Base-by-base conservation (phyloP, 2,329 filamentous ascomycete species). In the Pleurostoma richardsiae region DNA sequence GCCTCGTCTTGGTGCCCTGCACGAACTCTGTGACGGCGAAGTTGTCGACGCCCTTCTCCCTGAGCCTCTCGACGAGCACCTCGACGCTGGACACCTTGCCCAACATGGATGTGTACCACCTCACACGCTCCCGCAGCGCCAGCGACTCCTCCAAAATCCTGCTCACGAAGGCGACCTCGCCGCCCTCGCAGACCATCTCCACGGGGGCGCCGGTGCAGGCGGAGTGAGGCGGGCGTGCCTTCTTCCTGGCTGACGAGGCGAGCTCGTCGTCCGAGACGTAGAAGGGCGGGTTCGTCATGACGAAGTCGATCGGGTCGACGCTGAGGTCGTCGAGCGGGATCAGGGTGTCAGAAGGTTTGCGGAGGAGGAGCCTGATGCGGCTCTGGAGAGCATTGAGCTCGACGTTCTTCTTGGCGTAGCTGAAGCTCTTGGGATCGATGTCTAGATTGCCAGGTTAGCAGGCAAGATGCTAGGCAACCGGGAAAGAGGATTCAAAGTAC, bases 221-320 rank as follows among this genome's bases (percentile, higher is more conserved):
- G 0, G 87, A 86, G 47, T 80, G 80, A 0, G 91, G 86, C 0
- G 82, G 82, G 0, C 76, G 74, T 3, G 75, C 67, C 63, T 96
- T 96, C 36, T 75, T 66, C 11, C 72, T 64, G 0, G 88, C 85
- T 2, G 85, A 85, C 4, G 71, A 67, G 3, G 76, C 54, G 65
- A 96, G 79, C 43, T 95, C 90, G 4, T 75, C 66, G 3, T 77
- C 69, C 0, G 88, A 90, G n/a, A 74, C 66, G 70, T 96, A 97
- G 68, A 99, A 99, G 0, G 94, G 94, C 0, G 94, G 94, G 55
- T 99, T 99, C 53, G 86, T 92, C 83, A 97, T 95, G 49, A 81
- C 83, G 62, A 97, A 96, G 60, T 92, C 85, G 40, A 95, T 72
- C 3, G 52, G 59, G 6, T 68, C 61, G 4, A 79, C 60, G 27